These are phyloP conservation scores for Vanrija sp. DNA, from an alignment of 1,284 basidiomycete species.

Conservation along the genomic window DNA sequence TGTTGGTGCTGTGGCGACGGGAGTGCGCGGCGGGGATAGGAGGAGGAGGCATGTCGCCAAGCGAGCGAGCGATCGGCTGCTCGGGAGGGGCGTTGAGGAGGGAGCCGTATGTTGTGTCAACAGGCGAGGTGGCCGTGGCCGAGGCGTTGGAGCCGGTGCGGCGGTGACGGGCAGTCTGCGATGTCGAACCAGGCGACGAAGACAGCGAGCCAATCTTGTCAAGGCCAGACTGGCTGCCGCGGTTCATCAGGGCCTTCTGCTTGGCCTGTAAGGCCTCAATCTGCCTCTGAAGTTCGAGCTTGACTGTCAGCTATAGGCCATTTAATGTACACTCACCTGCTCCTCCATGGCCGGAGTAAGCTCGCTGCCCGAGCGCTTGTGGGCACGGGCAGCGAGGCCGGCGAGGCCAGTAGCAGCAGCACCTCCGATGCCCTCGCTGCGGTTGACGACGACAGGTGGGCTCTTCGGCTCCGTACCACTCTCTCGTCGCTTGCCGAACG, in stretches of 20 bases:
- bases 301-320: conserved; percentile 11
- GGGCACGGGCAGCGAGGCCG: conserved; percentile 48
- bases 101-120: conserved; percentile 31
- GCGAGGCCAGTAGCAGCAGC: conserved; percentile 42
- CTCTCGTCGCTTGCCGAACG: conserved; percentile 63
- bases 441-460: conserved; percentile 28
- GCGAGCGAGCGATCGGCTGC: conserved; percentile 11
- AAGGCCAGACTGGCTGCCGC: conserved; percentile 66
- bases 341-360: conserved; percentile 69
- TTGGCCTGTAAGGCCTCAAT: conserved; percentile 87
- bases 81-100: conserved; percentile 11
- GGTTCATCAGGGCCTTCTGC: conserved; percentile 78
- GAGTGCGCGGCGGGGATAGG: conserved; percentile 65
- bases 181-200: conserved; percentile 22
- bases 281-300: conserved; percentile 85
- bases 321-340: conserved; percentile 57
- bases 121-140: conserved; percentile 40
- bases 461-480: conserved; percentile 9
- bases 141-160: conserved; percentile 73
- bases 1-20: conserved; percentile 89
- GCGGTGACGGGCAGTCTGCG: conserved; percentile 59
- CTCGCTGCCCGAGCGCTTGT: conserved; percentile 59
- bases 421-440: conserved; percentile 39
- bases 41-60: conserved; percentile 32
- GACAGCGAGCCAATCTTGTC: conserved; percentile 24